Percentiles rank a stretch among this genome's conserved stretches.
phyloP scores from a whole-genome alignment of 331 rosid species.

The Acacia concinna region DNA sequence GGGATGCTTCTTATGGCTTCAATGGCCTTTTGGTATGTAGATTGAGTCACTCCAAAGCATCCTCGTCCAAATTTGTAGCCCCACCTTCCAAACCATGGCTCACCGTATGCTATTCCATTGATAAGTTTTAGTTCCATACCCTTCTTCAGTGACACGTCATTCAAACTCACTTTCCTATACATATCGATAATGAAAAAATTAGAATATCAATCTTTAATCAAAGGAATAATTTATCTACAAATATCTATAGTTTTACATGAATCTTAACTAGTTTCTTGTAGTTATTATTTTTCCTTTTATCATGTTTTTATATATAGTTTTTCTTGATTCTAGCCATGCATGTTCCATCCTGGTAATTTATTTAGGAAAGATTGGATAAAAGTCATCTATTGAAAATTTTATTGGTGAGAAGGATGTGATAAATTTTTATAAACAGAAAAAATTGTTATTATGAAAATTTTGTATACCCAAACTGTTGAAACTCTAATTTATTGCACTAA shows the following conservation, averaged over 20 bases:
- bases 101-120: constrained; percentile 63
- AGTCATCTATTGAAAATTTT: no score
- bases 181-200: constrained; percentile 16
- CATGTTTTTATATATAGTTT: no score
- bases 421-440: no score
- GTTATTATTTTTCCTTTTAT: no score
- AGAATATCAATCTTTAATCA: neutral
- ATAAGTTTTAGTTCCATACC: constrained; percentile 83
- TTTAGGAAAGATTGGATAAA: no score
- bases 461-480: no score
- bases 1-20: constrained; percentile 75
- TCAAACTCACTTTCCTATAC: constrained; percentile 84
- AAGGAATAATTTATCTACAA: neutral
- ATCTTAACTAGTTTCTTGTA: no score
- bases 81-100: constrained; percentile 88
- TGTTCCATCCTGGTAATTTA: no score
- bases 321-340: no score
- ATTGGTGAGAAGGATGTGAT: no score
- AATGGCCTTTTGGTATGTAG: constrained; percentile 72
- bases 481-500: no score
- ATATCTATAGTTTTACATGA: neutral
- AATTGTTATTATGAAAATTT: no score
- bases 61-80: constrained; percentile 77
- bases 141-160: constrained; percentile 58
- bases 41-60: constrained; percentile 59